Conservation (phyloP, 257 asterid species). For the Henckelia pumila region DNA sequence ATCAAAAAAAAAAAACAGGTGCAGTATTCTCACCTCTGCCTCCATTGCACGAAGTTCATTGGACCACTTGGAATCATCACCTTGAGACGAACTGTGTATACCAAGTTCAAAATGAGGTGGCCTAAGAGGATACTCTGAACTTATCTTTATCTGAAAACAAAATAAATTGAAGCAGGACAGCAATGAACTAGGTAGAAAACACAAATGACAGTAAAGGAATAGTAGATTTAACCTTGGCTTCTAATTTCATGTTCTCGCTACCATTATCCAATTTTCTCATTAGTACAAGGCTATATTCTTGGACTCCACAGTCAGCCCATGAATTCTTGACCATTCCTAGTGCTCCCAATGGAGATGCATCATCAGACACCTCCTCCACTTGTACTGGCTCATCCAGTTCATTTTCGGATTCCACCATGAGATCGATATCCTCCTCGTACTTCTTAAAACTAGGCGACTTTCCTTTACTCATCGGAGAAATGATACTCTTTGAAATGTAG, state of each 20-base stretch:
- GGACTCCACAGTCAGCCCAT: conserved; percentile 65
- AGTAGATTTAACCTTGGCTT: conserved; percentile 63
- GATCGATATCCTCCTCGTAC: conserved; percentile 68
- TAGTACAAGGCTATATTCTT: conserved; percentile 62
- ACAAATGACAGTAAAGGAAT: conserved; percentile 21
- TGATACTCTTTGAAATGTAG: conserved; percentile 62
- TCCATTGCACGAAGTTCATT: conserved; percentile 96
- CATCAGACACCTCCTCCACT: conserved; percentile 49
- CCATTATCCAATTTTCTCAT: conserved; percentile 46
- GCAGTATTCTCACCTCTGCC: conserved; percentile 72
- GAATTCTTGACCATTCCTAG: conserved; percentile 29
- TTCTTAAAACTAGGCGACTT: conserved; percentile 70
- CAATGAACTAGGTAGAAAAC: conserved; percentile 2
- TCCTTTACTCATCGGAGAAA: conserved; percentile 58
- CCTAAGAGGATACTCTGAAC: conserved; percentile 84
- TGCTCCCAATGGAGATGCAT: conserved; percentile 29
- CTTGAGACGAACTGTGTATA: conserved; percentile 39
- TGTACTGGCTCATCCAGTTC: conserved; percentile 67
- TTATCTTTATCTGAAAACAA: conserved; percentile 62
- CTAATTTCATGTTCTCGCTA: conserved; percentile 53
- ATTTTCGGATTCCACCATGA: conserved; percentile 74
- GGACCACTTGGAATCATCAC: conserved; percentile 56
- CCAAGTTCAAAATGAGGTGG: conserved; percentile 71
- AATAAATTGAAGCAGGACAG: conserved; percentile 10
- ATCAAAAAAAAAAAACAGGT: too few relatives aligned